These are phyloP conservation scores for Sphaerulina populicola DNA, from an alignment of 2,329 filamentous ascomycete genomes.

Conservation along the genomic window DNA sequence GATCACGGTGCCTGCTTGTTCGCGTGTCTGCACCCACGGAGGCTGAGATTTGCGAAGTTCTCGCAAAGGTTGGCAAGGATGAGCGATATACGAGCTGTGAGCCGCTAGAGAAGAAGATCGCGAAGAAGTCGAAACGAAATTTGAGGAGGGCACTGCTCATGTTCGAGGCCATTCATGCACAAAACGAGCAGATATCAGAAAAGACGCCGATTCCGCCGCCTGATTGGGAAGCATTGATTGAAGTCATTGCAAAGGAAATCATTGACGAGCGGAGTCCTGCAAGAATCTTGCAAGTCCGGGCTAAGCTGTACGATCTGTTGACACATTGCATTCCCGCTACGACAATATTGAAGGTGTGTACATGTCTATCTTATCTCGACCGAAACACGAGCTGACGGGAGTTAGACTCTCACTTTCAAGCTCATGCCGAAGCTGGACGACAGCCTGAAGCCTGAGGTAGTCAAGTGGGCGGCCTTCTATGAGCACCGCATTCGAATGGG, in stretches of 20 bases:
- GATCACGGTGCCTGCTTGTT: constrained; percentile 82
- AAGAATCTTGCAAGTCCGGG: constrained; percentile 75
- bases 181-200: constrained; percentile 89
- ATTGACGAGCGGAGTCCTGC: constrained; percentile 87
- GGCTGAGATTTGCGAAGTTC: constrained; percentile 69
- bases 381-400: not conserved
- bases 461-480: constrained; percentile 94
- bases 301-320: constrained; percentile 92
- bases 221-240: constrained; percentile 91
- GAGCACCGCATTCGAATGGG: constrained; percentile 90
- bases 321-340: constrained; percentile 96
- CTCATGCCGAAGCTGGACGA: constrained; percentile 82
- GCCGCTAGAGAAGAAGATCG: constrained; percentile 73
- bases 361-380: not conserved
- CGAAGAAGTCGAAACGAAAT: constrained; percentile 83
- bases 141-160: constrained; percentile 83
- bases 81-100: constrained; percentile 74
- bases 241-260: constrained; percentile 84
- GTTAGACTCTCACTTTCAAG: constrained; percentile 77
- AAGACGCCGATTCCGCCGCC: constrained; percentile 84
- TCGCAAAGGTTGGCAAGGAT: constrained; percentile 62
- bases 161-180: constrained; percentile 94
- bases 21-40: constrained; percentile 84
- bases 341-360: constrained; percentile 68
- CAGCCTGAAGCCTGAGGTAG: constrained; percentile 78